phyloP scores from a whole-genome alignment of 192 early-diverging fungal species.

The Coemansia sp. region DNA sequence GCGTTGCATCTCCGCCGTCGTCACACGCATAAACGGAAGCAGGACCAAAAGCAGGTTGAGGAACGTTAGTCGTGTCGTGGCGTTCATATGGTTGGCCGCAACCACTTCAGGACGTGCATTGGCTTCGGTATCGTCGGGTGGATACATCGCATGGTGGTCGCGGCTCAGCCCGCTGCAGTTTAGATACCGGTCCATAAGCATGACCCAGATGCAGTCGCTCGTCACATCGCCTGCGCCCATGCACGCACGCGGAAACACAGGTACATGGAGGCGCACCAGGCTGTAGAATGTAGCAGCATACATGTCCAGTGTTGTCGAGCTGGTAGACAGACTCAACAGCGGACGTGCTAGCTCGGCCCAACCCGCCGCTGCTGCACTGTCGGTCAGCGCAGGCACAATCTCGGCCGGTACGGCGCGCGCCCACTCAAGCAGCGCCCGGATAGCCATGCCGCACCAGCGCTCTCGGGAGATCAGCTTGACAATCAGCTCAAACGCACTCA shows the following conservation, averaged over 20 bases:
- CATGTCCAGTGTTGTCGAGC: constrained; percentile 52
- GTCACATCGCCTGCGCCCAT: constrained; percentile 45
- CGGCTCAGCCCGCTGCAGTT: constrained; percentile 47
- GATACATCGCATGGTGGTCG: constrained; percentile 18
- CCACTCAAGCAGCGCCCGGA: constrained; percentile 53
- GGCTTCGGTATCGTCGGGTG: constrained; percentile 2
- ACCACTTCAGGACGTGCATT: constrained; percentile 45
- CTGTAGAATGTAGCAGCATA: constrained; percentile 49
- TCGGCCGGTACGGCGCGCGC: constrained; percentile 38
- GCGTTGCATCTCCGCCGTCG: constrained; percentile 28
- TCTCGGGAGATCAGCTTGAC: constrained; percentile 56
- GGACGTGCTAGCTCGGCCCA: constrained; percentile 52
- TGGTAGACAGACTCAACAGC: constrained; percentile 46
- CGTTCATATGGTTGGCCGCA: constrained; percentile 48
- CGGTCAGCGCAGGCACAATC: constrained; percentile 49
- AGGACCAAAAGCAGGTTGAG: constrained; percentile 46
- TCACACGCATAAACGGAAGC: constrained; percentile 33
- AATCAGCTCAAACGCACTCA: constrained; percentile 48
- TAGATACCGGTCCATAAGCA: constrained; percentile 54
- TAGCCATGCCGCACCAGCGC: constrained; percentile 53
- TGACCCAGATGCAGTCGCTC: constrained; percentile 40
- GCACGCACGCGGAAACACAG: constrained; percentile 47
- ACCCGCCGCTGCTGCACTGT: constrained; percentile 28
- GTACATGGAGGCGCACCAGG: constrained; percentile 41
- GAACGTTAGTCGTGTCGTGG: constrained; percentile 52